phyloP scores from a whole-genome alignment of 352 stramenopile species.

The Peronospora destructor region DNA sequence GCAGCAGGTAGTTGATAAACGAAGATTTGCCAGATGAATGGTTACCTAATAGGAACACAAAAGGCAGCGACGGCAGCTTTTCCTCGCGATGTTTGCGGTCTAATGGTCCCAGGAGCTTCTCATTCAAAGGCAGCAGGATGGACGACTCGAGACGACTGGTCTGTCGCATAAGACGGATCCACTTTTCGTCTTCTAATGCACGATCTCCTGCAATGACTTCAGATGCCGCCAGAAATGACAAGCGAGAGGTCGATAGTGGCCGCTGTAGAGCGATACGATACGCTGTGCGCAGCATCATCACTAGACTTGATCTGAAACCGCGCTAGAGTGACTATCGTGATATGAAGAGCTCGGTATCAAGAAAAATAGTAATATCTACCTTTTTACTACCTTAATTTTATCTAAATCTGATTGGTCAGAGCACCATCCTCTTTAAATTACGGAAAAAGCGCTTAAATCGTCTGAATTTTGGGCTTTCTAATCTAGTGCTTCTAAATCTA shows the following conservation, averaged over 20 bases:
- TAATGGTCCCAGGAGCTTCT: slow-evolving; percentile 79
- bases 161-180: slow-evolving; percentile 78
- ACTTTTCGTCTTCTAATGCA: slow-evolving; percentile 57
- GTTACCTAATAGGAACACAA: slow-evolving; percentile 99
- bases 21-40: slow-evolving; percentile 98
- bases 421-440: too few relatives aligned
- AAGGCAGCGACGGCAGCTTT: slow-evolving; percentile 91
- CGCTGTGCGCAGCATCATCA: slow-evolving; percentile 11
- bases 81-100: slow-evolving; percentile 87
- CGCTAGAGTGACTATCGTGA: neutral
- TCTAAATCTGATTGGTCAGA: too few relatives aligned
- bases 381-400: too few relatives aligned
- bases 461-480: too few relatives aligned
- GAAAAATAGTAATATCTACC: too few relatives aligned
- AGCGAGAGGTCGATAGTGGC: slow-evolving; percentile 12
- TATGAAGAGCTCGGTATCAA: neutral
- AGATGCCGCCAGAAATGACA: slow-evolving; percentile 14
- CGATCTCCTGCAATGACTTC: slow-evolving; percentile 19
- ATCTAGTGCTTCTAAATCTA: too few relatives aligned
- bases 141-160: slow-evolving; percentile 65
- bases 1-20: slow-evolving; percentile 99
- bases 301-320: neutral
- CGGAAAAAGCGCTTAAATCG: too few relatives aligned
- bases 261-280: slow-evolving; percentile 10
- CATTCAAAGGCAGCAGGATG: slow-evolving; percentile 76